These are phyloP conservation scores for Ilyonectria sp. DNA, from an alignment of 2,329 filamentous ascomycete genomes.

Conservation along the genomic window DNA sequence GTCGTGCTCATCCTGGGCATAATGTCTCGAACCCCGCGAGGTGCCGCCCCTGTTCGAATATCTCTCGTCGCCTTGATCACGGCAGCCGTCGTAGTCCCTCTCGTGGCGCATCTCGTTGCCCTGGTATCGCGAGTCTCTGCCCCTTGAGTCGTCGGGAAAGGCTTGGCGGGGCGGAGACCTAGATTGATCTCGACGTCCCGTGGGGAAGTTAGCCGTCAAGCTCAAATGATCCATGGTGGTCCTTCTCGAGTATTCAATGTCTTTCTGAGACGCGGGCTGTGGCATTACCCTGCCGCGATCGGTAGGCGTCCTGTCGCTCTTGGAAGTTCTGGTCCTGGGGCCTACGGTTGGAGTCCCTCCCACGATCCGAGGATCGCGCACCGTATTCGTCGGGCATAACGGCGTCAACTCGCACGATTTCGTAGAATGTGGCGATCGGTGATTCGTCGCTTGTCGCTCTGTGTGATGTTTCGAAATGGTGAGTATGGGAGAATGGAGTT, in stretches of 20 bases:
- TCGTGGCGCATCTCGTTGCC: conserved; percentile 46
- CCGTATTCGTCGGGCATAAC: conserved; percentile 63
- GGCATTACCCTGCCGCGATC: conserved; percentile 66
- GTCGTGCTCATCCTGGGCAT: conserved; percentile 50
- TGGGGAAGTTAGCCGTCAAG: conserved; percentile 62
- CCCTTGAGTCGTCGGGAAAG: conserved; percentile 54
- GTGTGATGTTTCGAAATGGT: not conserved
- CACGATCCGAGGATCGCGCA: conserved; percentile 50
- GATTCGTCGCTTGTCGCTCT: not conserved
- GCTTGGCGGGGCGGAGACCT: conserved; percentile 60
- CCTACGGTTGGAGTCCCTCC: conserved; percentile 46
- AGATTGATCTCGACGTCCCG: conserved; percentile 60
- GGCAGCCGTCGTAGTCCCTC: conserved; percentile 42
- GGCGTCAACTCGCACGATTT: conserved; percentile 42
- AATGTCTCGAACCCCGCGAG: conserved; percentile 46
- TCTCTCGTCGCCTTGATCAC: conserved; percentile 49
- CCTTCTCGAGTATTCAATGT: conserved; percentile 44
- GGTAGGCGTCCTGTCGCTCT: conserved; percentile 57
- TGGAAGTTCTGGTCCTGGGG: conserved; percentile 44
- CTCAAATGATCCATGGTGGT: conserved; percentile 51
- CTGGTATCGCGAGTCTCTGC: conserved; percentile 45
- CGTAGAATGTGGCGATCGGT: not conserved
- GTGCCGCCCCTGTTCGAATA: conserved; percentile 42
- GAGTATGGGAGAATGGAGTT: not conserved
- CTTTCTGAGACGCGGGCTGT: conserved; percentile 52